Evolutionary conservation across 2,329 filamentous ascomycete species (phyloP).

Genomic region (Venturia oleaginea): DNA sequence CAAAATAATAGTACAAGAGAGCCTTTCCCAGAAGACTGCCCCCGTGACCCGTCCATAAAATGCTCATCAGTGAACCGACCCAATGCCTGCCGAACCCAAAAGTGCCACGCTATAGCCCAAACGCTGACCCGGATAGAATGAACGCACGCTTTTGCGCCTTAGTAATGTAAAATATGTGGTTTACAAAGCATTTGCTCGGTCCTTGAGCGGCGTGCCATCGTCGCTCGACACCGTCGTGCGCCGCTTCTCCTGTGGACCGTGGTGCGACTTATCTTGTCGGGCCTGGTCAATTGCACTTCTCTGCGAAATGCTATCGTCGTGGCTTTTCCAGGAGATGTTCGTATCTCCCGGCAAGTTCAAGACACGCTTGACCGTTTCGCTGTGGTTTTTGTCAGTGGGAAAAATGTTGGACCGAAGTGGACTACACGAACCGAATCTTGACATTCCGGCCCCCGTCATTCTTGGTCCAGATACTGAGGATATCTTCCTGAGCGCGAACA

Average conservation of each 20-base stretch:
- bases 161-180: constrained; percentile 6
- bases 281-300: constrained; percentile 84
- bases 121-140: constrained; percentile 14
- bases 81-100: constrained; percentile 21
- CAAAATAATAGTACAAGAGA: constrained; percentile 5
- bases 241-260: constrained; percentile 31
- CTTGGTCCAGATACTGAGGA: constrained; percentile 95
- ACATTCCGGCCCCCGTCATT: constrained; percentile 88
- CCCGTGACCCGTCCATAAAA: constrained; percentile 3
- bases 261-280: constrained; percentile 66
- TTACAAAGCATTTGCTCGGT: constrained; percentile 18
- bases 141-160: constrained; percentile 5
- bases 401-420: neutral
- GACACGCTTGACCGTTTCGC: constrained; percentile 88
- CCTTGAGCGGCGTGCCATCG: constrained; percentile 23
- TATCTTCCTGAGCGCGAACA: constrained; percentile 90
- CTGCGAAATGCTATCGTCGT: constrained; percentile 92
- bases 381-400: constrained; percentile 34
- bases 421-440: constrained; percentile 70
- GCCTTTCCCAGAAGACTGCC: neutral
- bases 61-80: constrained; percentile 1
- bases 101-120: constrained; percentile 13
- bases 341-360: constrained; percentile 82
- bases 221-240: constrained; percentile 30
- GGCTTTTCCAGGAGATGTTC: constrained; percentile 88